Percentiles rank a stretch among this genome's conserved stretches.
phyloP scores from a whole-genome alignment of 2,329 filamentous ascomycete genomes.

The Akanthomyces uredinophilus region DNA sequence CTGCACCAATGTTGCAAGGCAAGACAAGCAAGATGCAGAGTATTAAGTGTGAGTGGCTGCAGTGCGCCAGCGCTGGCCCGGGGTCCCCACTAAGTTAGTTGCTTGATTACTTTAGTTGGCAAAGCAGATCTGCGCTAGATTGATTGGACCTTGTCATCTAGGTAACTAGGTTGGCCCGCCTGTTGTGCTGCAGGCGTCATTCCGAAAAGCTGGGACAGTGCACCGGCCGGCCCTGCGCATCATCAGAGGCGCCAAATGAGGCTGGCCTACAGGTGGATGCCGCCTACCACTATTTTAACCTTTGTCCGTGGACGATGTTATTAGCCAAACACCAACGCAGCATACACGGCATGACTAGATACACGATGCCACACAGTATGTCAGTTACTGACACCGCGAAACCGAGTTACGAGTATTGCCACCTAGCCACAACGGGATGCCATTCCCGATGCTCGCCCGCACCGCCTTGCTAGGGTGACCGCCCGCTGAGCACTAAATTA shows the following conservation, averaged over 20 bases:
- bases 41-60: no score
- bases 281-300: no score
- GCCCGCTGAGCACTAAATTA: neutral
- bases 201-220: conserved; percentile 6
- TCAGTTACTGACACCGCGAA: no score
- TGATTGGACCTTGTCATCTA: neutral
- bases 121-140: conserved; percentile 8
- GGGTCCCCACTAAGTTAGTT: neutral
- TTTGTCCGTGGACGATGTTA: no score
- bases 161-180: neutral
- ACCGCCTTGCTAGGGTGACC: neutral
- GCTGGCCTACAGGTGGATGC: neutral
- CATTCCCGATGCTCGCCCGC: neutral
- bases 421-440: neutral
- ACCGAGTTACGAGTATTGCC: no score
- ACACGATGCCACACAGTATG: no score
- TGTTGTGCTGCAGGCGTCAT: neutral
- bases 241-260: neutral
- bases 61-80: neutral
- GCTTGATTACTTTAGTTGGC: no score
- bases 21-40: no score
- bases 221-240: neutral
- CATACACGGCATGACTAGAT: no score
- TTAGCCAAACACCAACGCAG: no score
- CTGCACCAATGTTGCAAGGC: no score